phyloP scores from a whole-genome alignment of 371 early-diverging fungal species.

The Cokeromyces recurvatus region DNA sequence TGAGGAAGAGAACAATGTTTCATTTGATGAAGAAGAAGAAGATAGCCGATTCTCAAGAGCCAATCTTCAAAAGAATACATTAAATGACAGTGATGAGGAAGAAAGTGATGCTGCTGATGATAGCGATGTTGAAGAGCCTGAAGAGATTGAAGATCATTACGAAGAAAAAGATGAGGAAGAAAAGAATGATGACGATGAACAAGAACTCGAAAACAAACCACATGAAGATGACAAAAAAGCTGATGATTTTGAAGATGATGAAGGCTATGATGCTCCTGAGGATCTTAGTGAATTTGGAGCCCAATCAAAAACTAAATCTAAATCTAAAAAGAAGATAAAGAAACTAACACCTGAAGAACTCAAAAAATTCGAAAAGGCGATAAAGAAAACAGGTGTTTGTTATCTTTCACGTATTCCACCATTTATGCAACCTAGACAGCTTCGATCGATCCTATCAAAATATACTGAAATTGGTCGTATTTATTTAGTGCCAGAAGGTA shows the following conservation, averaged over 20 bases:
- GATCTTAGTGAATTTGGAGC: conserved; percentile 7
- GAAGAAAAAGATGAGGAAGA: too few species aligned
- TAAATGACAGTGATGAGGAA: conserved; percentile 21
- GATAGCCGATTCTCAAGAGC: conserved; percentile 26
- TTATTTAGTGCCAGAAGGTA: conserved; percentile 83
- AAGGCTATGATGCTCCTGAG: conserved; percentile 12
- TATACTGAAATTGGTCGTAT: conserved; percentile 83
- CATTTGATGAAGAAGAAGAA: conserved; percentile 21
- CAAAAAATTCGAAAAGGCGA: conserved; percentile 62
- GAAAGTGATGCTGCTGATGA: conserved; percentile 24
- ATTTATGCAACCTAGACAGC: conserved; percentile 83
- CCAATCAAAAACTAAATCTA: neutral
- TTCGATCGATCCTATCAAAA: conserved; percentile 65
- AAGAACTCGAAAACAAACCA: conserved; percentile 19
- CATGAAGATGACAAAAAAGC: neutral
- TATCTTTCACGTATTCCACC: conserved; percentile 91
- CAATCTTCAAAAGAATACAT: conserved; percentile 19
- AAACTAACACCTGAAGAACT: conserved; percentile 70
- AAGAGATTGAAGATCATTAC: conserved; percentile 8
- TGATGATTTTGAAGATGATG: neutral
- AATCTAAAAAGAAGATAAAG: conserved; percentile 46
- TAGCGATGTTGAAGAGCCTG: conserved; percentile 10
- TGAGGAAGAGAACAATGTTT: conserved; percentile 14
- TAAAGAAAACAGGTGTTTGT: conserved; percentile 80
- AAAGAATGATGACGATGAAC: conserved; percentile 25